phyloP scores from a whole-genome alignment of 257 asterid species.

The Anisodus acutangulus region DNA sequence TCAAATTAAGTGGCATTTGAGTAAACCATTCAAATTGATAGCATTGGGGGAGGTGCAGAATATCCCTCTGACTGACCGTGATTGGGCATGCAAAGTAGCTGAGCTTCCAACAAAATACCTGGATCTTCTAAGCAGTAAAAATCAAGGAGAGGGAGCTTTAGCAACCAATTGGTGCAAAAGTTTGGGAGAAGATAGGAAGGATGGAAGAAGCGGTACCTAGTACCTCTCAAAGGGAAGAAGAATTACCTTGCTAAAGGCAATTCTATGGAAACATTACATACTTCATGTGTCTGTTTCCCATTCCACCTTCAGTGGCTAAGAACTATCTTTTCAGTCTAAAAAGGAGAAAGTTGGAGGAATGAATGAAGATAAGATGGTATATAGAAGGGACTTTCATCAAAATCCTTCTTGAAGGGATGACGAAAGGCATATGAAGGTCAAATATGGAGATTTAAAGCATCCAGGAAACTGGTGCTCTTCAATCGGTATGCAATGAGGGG shows the following conservation, averaged over 20 bases:
- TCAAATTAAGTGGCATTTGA: not conserved
- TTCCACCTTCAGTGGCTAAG: not conserved
- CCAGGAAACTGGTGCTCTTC: not conserved
- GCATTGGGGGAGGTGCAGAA: not conserved
- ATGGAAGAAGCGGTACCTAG: not conserved
- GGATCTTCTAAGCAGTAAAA: not conserved
- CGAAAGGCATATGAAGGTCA: not conserved
- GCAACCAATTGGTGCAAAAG: not conserved
- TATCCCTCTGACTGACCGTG: not conserved
- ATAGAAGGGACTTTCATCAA: not conserved
- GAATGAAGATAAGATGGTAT: not conserved
- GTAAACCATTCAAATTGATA: not conserved
- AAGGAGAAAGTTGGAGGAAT: not conserved
- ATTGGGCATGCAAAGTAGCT: not conserved
- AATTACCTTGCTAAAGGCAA: not conserved
- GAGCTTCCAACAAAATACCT: conserved; percentile 16
- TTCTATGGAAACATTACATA: not conserved
- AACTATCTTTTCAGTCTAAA: not conserved
- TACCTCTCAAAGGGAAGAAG: not conserved
- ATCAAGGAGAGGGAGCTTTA: not conserved
- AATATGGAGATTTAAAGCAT: not conserved
- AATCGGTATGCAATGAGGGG: not conserved
- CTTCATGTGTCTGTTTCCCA: conserved; percentile 2
- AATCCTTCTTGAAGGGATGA: not conserved
- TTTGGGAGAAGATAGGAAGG: not conserved